Evolutionary conservation across 805 yeast species (phyloP).

Genomic region (Wickerhamia fluorescens): DNA sequence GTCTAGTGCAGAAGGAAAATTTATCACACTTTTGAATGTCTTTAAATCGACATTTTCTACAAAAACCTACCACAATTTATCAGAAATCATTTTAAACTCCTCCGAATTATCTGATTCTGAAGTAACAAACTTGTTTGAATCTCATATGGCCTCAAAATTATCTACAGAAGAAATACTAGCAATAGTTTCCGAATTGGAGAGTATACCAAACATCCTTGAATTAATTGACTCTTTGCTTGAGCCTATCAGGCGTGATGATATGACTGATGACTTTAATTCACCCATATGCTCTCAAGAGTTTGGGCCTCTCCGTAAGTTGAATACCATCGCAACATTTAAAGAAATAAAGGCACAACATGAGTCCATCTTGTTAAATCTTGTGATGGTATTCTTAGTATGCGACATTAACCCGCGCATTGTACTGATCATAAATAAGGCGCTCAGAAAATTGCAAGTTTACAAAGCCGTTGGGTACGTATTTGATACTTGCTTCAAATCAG

Average conservation of each 20-base stretch:
- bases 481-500: slow-evolving; percentile 17
- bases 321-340: slow-evolving; percentile 19
- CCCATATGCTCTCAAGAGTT: slow-evolving; percentile 8
- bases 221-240: slow-evolving; percentile 17
- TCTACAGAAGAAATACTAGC: slow-evolving; percentile 15
- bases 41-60: slow-evolving; percentile 21
- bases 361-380: slow-evolving; percentile 19
- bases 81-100: slow-evolving; percentile 8
- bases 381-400: slow-evolving; percentile 25
- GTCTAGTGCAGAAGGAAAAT: slow-evolving; percentile 8
- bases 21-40: slow-evolving; percentile 14
- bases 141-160: slow-evolving; percentile 17
- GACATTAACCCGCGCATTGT: slow-evolving; percentile 24
- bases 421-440: slow-evolving; percentile 15
- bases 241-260: too few relatives aligned
- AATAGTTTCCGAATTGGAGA: slow-evolving; percentile 16
- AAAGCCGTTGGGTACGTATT: slow-evolving; percentile 16
- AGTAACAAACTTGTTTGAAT: slow-evolving; percentile 18
- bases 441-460: slow-evolving; percentile 20
- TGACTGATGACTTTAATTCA: slow-evolving; percentile 1
- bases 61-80: slow-evolving; percentile 21
- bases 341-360: slow-evolving; percentile 23
- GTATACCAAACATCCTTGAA: slow-evolving; percentile 20
- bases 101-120: slow-evolving; percentile 8
- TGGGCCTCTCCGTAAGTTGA: slow-evolving; percentile 18